A percentile compares a stretch with the other conserved stretches of the same genome.
These are phyloP conservation scores for Fusarium nelsonii DNA, from an alignment of 2,329 filamentous ascomycete species.

Conservation along the genomic window DNA sequence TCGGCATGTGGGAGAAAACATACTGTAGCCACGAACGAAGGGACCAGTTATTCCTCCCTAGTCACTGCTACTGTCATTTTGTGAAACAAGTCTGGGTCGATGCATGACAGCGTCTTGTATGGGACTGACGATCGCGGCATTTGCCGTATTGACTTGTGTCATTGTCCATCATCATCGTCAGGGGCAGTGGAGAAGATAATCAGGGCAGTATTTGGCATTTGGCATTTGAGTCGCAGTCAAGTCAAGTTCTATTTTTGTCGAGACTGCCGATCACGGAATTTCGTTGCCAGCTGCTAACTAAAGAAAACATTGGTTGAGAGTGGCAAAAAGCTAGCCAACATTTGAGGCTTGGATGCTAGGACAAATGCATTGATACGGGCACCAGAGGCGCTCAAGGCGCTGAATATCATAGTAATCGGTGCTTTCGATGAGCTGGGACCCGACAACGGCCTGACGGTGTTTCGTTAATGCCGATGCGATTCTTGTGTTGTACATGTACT, in stretches of 20 bases:
- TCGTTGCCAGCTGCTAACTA: background rate
- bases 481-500: constrained; percentile 1
- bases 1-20: constrained; percentile 22
- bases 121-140: constrained; percentile 19
- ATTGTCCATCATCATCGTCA: constrained; percentile 40
- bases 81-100: constrained; percentile 34
- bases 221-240: constrained; percentile 4
- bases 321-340: constrained; percentile 33
- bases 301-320: constrained; percentile 18
- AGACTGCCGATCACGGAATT: constrained; percentile 22
- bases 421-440: constrained; percentile 7
- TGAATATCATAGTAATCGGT: constrained; percentile 9
- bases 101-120: constrained; percentile 22
- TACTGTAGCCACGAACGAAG: background rate
- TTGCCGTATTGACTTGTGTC: constrained; percentile 17
- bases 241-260: constrained; percentile 42
- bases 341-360: constrained; percentile 24
- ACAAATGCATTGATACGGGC: constrained; percentile 6
- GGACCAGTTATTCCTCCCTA: background rate
- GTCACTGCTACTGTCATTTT: constrained; percentile 11
- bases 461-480: constrained; percentile 24
- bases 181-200: constrained; percentile 44
- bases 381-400: constrained; percentile 15
- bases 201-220: constrained; percentile 40
- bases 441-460: constrained; percentile 22